Evolutionary conservation across 306 rosid species (phyloP), one percentile per base, ranked within the genome.

Genomic region (Alnus glutinosa): DNA sequence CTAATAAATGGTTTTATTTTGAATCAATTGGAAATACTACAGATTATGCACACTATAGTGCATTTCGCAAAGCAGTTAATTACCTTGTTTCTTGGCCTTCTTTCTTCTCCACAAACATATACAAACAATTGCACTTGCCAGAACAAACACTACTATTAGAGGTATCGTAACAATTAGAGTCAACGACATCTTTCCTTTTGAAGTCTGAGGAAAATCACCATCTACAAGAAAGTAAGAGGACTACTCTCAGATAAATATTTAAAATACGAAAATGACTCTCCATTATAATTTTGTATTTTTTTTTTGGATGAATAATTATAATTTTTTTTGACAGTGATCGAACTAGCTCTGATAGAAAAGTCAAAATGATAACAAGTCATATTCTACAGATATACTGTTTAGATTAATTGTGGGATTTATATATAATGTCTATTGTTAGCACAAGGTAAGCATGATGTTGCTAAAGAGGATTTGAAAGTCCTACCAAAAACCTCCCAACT

Each of bases 61-160:
- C 14, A 19, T 57, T 57, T 57, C 52, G n/a, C 30, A 70, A 62
- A 80, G 55, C 52, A 30, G 5, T 47, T 23, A 23, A 23, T 23
- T 75, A 81, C 85, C 88, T 74, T 36, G 28, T 28, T 42, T 73
- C 4, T 1, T 74, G 59, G 71, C 44, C 7, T 2, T 59, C 70
- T 80, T 80, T 32, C 36, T 77, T 34, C 63, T 68, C 74, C 82
- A 32, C 1, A 80, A 3, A 32, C 39, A 39, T 9, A 58, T n/a
- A 34, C 70, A 61, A 69, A 47, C 19, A 32, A 67, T 75, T 13
- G 67, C 19, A 74, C 82, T 42, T 18, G 81, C 55, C 28, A 82
- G 48, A 39, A 79, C 4, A n/a, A 61, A 9, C 50, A 14, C 4
- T 1, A 68, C 34, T 58, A 19, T 48, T 48, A 48, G 2, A 48